A percentile compares a stretch with the other conserved stretches of the same genome.
phyloP scores from a whole-genome alignment of 164 flowering plant genomes.

The Dillenia suffruticosa region DNA sequence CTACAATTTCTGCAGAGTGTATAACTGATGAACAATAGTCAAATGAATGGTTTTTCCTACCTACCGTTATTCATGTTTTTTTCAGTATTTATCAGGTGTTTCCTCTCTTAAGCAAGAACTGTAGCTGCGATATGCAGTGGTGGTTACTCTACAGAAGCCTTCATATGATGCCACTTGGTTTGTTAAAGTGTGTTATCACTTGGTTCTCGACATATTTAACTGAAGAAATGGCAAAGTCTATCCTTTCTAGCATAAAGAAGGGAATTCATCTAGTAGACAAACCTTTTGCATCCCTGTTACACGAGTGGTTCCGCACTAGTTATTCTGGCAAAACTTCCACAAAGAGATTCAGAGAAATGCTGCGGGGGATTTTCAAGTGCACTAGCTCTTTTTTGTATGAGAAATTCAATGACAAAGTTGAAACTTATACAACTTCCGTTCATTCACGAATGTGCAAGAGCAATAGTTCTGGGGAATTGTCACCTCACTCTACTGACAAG shows the following conservation, averaged over 20 bases:
- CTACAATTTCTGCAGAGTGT: no score
- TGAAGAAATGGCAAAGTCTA: constrained; percentile 42
- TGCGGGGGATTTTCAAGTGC: constrained; percentile 47
- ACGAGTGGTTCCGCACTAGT: constrained; percentile 60
- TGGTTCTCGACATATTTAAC: constrained; percentile 68
- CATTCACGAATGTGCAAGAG: constrained; percentile 18
- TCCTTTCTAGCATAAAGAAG: constrained; percentile 35
- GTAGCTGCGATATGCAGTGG: constrained; percentile 46
- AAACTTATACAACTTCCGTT: constrained; percentile 13
- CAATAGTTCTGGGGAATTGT: constrained; percentile 11
- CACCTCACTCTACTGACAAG: constrained; percentile 15
- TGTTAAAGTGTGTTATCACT: constrained; percentile 52
- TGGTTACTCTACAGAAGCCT: constrained; percentile 49
- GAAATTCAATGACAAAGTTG: constrained; percentile 21
- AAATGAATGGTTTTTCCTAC: no score
- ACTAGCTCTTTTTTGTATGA: constrained; percentile 34
- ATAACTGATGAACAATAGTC: no score
- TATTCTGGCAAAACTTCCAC: constrained; percentile 60
- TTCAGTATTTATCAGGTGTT: constrained; percentile 43
- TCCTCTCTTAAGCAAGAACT: constrained; percentile 43
- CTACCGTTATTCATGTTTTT: not conserved
- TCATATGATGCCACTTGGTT: constrained; percentile 71
- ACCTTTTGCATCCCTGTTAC: constrained; percentile 50
- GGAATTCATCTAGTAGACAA: constrained; percentile 32
- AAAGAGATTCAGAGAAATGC: constrained; percentile 45